Evolutionary conservation across 768 basidiomycete genomes (phyloP).

Genomic region (Termitomyces sp.): DNA sequence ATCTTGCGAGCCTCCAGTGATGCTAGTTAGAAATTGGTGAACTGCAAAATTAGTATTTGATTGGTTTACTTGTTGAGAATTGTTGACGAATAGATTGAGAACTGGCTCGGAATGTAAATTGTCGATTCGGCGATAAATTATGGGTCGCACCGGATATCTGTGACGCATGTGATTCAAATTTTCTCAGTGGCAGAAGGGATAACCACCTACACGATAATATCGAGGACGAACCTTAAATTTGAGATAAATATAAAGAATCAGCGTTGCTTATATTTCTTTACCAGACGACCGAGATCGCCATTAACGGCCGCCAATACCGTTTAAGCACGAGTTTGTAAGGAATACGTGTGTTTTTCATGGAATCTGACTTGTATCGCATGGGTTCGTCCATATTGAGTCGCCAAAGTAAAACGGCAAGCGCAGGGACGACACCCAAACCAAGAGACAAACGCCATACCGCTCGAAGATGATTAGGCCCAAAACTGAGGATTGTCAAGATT

Average conservation of each 20-base stretch:
- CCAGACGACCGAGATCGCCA: conserved; percentile 75
- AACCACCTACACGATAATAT: conserved; percentile 60
- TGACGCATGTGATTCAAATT: background rate
- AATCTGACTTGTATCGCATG: conserved; percentile 62
- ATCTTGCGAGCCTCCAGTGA: conserved; percentile 48
- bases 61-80: conserved; percentile 53
- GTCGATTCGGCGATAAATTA: background rate
- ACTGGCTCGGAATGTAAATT: conserved; percentile 29
- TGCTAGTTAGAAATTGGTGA: conserved; percentile 25
- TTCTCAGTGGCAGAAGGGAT: background rate
- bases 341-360: conserved; percentile 68
- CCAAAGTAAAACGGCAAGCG: conserved; percentile 75
- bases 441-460: conserved; percentile 85
- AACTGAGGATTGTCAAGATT: conserved; percentile 54
- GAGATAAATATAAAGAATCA: background rate
- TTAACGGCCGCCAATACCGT: conserved; percentile 69
- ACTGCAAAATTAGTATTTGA: background rate
- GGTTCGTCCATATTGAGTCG: conserved; percentile 81
- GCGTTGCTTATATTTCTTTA: conserved; percentile 12
- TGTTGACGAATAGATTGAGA: conserved; percentile 74
- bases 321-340: conserved; percentile 76
- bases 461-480: conserved; percentile 69
- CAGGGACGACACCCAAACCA: conserved; percentile 77
- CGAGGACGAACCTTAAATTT: conserved; percentile 58
- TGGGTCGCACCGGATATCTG: conserved; percentile 53